These are phyloP conservation scores for Yamadazyma olivae DNA, from an alignment of 805 yeast species.

Conservation along the genomic window DNA sequence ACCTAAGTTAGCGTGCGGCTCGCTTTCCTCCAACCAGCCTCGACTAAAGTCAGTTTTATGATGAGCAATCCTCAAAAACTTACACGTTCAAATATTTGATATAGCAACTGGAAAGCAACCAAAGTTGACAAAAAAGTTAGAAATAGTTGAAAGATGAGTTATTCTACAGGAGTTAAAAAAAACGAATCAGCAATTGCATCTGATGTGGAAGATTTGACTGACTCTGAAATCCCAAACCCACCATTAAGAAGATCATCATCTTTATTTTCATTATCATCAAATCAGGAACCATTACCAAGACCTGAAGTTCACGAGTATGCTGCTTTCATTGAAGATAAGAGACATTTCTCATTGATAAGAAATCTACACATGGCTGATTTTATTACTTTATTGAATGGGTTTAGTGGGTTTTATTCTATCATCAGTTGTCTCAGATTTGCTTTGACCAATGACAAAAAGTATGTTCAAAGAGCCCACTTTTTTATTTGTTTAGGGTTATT, in stretches of 20 bases:
- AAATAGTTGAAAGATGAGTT: conserved; percentile 15
- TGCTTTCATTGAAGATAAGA: conserved; percentile 75
- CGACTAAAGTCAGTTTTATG: too few species aligned
- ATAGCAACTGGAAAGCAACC: too few species aligned
- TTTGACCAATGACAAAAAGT: conserved; percentile 62
- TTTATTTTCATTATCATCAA: conserved; percentile 48
- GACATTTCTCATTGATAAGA: conserved; percentile 84
- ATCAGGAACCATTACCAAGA: conserved; percentile 57
- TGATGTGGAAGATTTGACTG: conserved; percentile 32
- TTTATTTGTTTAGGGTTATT: conserved; percentile 89
- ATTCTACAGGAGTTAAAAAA: conserved; percentile 17
- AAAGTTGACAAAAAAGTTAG: too few species aligned
- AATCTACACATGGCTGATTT: conserved; percentile 94
- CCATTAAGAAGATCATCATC: conserved; percentile 53
- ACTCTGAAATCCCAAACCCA: conserved; percentile 11
- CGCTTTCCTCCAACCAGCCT: too few species aligned
- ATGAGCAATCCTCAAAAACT: too few species aligned
- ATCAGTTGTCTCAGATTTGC: conserved; percentile 82
- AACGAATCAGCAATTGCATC: conserved; percentile 36
- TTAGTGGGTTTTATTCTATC: conserved; percentile 88
- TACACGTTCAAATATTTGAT: too few species aligned
- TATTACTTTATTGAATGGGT: conserved; percentile 91
- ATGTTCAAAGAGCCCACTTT: conserved; percentile 83
- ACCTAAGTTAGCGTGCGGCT: too few species aligned
- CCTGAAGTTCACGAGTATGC: conserved; percentile 75